Conservation (phyloP, 169 alveolate species). For the Eimeria maxima region DNA sequence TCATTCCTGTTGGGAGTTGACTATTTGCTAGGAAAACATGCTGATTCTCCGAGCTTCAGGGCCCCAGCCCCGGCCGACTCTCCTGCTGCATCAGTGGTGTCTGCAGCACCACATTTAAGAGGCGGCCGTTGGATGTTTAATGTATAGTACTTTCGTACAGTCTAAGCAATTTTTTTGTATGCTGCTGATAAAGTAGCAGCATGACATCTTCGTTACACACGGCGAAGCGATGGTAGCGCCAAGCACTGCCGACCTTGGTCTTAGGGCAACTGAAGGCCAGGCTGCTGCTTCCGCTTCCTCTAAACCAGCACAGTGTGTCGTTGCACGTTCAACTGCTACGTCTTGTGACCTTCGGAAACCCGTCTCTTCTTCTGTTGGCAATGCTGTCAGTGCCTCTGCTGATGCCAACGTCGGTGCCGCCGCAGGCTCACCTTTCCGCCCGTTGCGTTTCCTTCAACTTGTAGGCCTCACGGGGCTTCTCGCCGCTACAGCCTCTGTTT, state of each 20-base stretch:
- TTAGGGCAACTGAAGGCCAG: slow-evolving; percentile 27
- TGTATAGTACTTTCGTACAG: neutral
- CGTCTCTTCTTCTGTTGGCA: neutral
- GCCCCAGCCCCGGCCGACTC: slow-evolving; percentile 20
- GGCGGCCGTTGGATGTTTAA: neutral
- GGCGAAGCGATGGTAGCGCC: slow-evolving; percentile 53
- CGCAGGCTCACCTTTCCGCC: slow-evolving; percentile 13
- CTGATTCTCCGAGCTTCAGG: neutral
- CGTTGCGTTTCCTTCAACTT: slow-evolving; percentile 38
- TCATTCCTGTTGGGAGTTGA: neutral
- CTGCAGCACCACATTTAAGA: neutral
- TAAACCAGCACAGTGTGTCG: neutral
- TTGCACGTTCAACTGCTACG: neutral
- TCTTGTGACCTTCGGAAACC: neutral
- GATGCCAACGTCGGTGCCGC: neutral
- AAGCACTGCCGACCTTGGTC: slow-evolving; percentile 14
- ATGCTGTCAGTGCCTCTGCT: neutral
- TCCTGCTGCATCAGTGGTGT: neutral
- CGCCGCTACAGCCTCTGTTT: slow-evolving; percentile 52
- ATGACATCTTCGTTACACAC: slow-evolving; percentile 17
- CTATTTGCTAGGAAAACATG: neutral
- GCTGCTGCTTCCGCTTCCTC: neutral
- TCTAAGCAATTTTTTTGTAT: neutral
- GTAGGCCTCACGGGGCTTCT: slow-evolving; percentile 46
- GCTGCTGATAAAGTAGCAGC: slow-evolving; percentile 16